These are phyloP conservation scores for Lagenaria siceraria DNA, from an alignment of 306 rosid genomes.

Conservation along the genomic window DNA sequence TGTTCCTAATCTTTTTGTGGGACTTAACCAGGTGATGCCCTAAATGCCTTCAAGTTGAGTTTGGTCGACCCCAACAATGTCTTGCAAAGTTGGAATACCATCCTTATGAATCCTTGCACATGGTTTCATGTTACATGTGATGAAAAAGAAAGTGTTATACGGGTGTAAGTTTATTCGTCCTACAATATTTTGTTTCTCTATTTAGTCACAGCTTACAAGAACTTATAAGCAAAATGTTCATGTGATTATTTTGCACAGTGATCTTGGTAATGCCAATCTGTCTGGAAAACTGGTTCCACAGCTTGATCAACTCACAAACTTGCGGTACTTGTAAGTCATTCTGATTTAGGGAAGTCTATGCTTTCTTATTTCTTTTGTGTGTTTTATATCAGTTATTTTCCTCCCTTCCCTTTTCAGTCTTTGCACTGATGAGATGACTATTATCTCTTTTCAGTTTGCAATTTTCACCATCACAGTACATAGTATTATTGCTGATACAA, in stretches of 20 bases:
- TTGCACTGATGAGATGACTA: not conserved
- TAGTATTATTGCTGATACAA: not conserved
- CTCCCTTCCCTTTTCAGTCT: not conserved
- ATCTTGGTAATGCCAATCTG: not conserved
- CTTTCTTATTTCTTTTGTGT: not conserved
- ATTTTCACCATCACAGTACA: not conserved
- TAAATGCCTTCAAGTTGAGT: conserved; percentile 67
- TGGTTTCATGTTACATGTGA: conserved; percentile 99
- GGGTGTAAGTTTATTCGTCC: conserved; percentile 55
- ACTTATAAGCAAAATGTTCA: not conserved
- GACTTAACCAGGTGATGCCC: conserved; percentile 59
- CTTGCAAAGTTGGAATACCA: conserved; percentile 93
- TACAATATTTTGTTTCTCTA: not conserved
- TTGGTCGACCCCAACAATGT: conserved; percentile 81
- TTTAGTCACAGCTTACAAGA: not conserved
- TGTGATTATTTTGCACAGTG: not conserved
- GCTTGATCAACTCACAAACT: not conserved
- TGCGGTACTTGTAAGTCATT: conserved; percentile 1
- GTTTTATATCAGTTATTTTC: not conserved
- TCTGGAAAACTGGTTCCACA: conserved; percentile 3
- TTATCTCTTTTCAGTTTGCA: not conserved
- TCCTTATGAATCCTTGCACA: conserved; percentile 90
- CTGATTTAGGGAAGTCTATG: not conserved
- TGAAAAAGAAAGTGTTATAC: conserved; percentile 75
- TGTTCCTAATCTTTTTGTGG: not conserved